Evolutionary conservation across 2,329 filamentous ascomycete species (phyloP), one percentile per base, ranked within the genome.

Genomic region (Ceratocystis harringtonii): DNA sequence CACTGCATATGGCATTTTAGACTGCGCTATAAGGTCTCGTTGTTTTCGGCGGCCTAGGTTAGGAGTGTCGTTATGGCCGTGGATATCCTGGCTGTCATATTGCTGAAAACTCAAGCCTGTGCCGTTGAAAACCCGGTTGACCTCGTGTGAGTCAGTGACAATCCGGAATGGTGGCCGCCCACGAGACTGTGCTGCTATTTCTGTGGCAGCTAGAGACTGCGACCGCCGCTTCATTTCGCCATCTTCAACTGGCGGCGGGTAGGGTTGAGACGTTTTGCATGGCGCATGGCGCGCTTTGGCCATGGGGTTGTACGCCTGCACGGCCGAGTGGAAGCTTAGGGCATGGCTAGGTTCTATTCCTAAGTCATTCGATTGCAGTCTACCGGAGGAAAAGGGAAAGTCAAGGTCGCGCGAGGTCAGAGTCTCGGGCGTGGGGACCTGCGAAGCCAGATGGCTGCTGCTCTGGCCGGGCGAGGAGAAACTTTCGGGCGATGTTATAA

Each of bases 401-500:
- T 58, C 52, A 7, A 30, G 25, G 17, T 58, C 28, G 17, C 15
- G 22, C 7, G 28, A 58, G 25, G 52, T 17, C 25, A 36, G 17
- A 17, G 15, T 25, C 12, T 17, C 25, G 25, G 52, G 4, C 28
- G n/a, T 17, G 0, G 12, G 52, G 25, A 8, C 25, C n/a, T 32
- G 28, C 41, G 62, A 22, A 19, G 58, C 32, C 72, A 69, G 68
- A 72, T 72, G 22, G 70, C 71, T 57, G 71, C 66, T 61, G 70
- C 68, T 44, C 69, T 69, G 19, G 70, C 69, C 44, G 72, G 67
- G 77, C 77, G 44, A 76, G 75, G 6, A 81, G 73, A 17, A 80
- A 75, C 81, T 81, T 83, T 70, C 83, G 82, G 0, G 80, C 79
- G 68, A 75, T 75, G 70, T 76, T 78, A 70, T 83, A 80, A 43